Base-by-base conservation (phyloP, 305 asterid genomes). In the Petunia hybrid region DNA sequence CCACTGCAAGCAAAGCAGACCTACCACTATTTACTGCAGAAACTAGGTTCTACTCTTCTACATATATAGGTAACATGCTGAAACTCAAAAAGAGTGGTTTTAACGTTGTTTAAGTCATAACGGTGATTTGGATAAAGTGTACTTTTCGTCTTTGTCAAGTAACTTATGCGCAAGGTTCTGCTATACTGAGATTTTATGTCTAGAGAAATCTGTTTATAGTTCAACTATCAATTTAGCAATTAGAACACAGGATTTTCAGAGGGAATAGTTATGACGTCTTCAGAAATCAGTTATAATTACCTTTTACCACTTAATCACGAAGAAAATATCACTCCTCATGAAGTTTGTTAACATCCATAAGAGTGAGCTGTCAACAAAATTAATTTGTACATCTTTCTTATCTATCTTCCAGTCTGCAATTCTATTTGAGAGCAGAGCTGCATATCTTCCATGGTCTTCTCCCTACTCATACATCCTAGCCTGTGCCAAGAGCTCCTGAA, bases 371-470 rank as follows among this genome's bases (percentile, higher is more conserved):
- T 51, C 8, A 2, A 51, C 4, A 51, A 51, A 51, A 51, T 1
- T 8, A 13, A 48, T 48, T 48, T 39, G 31, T 35, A 39, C 67
- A 41, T 62, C 73, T 51, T 43, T 66, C 6, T 64, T n/a, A 64
- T 36, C 76, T 79, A 77, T 86, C 86, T 85, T 87, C 97, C 95
- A 93, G 1, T 73, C 85, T 7, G 92, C 93, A 79, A 85, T 77
- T 73, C 83, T 86, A 75, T 82, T 40, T 0, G 92, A 86, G 22
- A 91, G 87, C 82, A 86, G 80, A 73, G 82, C 81, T 42, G 88
- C 56, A 42, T 93, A 93, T 86, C 87, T 85, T 93, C 91, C 97
- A 90, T 93, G 3, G 97, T 94, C 84, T 42, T 77, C 81, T 91
- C 94, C 53, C 83, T 69, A 60, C 90, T 88, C 89, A 93, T 87